A percentile compares a stretch with the other conserved stretches of the same genome.
phyloP scores from a whole-genome alignment of 108 stramenopile genomes.

The Cyclotella choctawhatcheeana region DNA sequence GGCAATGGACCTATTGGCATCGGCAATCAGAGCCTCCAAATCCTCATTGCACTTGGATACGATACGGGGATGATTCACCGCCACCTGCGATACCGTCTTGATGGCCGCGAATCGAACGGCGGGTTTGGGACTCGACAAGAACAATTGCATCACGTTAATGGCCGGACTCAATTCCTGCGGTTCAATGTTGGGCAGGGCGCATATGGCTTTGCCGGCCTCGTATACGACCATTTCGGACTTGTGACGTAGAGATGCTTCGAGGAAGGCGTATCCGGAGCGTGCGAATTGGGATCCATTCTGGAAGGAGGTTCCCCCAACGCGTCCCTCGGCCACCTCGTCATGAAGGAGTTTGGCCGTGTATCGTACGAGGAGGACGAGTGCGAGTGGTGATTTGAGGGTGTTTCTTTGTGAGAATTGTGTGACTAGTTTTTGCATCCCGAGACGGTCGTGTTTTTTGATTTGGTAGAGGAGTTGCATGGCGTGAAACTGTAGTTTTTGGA shows the following conservation, averaged over 20 bases:
- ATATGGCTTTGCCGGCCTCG: slow-evolving; percentile 98
- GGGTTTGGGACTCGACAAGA: slow-evolving; percentile 94
- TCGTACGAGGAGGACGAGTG: slow-evolving; percentile 94
- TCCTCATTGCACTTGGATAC: slow-evolving; percentile 99
- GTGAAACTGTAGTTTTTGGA: slow-evolving; percentile 74
- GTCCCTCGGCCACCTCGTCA: slow-evolving; percentile 83
- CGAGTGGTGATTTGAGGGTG: slow-evolving; percentile 90
- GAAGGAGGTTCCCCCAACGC: slow-evolving; percentile 53
- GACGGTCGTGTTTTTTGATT: slow-evolving; percentile 96
- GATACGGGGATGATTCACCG: slow-evolving; percentile 89
- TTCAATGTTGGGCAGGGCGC: slow-evolving; percentile 91
- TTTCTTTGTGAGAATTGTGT: slow-evolving; percentile 89
- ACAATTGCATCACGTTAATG: slow-evolving; percentile 95
- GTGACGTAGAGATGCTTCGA: slow-evolving; percentile 93
- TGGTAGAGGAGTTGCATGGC: slow-evolving; percentile 98
- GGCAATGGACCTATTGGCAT: slow-evolving; percentile 96
- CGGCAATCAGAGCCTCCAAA: slow-evolving; percentile 94
- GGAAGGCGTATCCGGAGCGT: slow-evolving; percentile 90
- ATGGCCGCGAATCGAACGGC: slow-evolving; percentile 95
- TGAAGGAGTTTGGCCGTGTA: slow-evolving; percentile 91
- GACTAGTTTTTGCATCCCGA: slow-evolving; percentile 97
- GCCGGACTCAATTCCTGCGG: slow-evolving; percentile 95
- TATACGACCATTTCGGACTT: slow-evolving; percentile 97
- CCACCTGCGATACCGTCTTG: slow-evolving; percentile 92
- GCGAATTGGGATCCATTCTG: slow-evolving; percentile 75